Evolutionary conservation across 2,329 filamentous ascomycete species (phyloP), one percentile per base, ranked within the genome.

Genomic region (Colletotrichum euphorbiae): DNA sequence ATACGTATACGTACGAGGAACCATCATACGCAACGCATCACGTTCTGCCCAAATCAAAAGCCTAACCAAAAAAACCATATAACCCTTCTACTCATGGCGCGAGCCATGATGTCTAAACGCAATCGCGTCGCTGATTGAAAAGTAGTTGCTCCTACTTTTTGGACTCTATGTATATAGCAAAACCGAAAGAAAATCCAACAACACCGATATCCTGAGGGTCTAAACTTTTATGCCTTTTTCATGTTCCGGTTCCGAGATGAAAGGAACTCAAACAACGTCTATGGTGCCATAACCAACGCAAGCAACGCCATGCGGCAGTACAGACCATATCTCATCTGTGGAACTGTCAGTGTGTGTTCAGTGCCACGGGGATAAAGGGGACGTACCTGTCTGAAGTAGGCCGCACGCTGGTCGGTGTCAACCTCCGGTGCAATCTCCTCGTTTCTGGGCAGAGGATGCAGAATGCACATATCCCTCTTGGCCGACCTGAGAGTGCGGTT

Each of bases 301-400:
- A 99, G 86, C 82, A 99, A 83, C 74, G 96, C 96, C 96, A 99
- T 99, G 79, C 96, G 92, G 81, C 93, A 97, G 86, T 98, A 98
- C 75, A 99, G 88, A 74, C 96, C 96, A 82, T 98, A 98, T 82
- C 91, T 90, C 95, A 98, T 98, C 94, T 98, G 76, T 67, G 52
- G 66, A 71, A 33, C 50, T 55, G 77, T 90, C 79, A 89, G 84
- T 48, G 51, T 56, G 40, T 36, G 28, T 40, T 17, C 28, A 11
- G 28, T 21, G 13, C 4, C 7, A 19, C 4, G 13, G 56, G 46
- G 36, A 42, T 12, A 42, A 13, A 57, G 19, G 7, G 38, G 17
- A 87, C 92, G 89, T 83, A 97, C 95, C 92, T 99, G 96, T 92
- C 96, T 90, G 83, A 99, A 99, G 84, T 99, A 99, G 63, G 96